Percentiles rank a stretch among this genome's conserved stretches.
phyloP scores from a whole-genome alignment of 371 early-diverging fungal species.

The Rhizopus delemar region DNA sequence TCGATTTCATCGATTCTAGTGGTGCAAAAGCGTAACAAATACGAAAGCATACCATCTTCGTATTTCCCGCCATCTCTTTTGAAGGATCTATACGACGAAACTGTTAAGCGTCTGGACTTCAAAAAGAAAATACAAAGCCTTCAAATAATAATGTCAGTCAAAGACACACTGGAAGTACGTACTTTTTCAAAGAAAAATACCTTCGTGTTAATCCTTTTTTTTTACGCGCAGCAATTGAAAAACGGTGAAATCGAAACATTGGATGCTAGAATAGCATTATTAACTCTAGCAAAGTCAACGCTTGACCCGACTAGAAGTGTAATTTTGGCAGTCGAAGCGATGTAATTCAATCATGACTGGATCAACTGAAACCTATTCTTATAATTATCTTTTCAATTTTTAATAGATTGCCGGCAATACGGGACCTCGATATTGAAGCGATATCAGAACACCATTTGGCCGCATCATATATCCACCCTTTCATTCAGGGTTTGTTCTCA shows the following conservation, averaged over 20 bases:
- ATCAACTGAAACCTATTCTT: constrained; percentile 9
- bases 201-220: constrained; percentile 10
- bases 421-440: constrained; percentile 9
- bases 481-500: constrained; percentile 1
- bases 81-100: constrained; percentile 3
- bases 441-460: constrained; percentile 4
- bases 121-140: constrained; percentile 1
- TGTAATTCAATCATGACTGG: constrained; percentile 7
- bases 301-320: constrained; percentile 8
- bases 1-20: constrained; percentile 9
- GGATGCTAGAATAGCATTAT: constrained; percentile 6
- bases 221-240: constrained; percentile 5
- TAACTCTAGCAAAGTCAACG: constrained; percentile 7
- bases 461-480: constrained; percentile 9
- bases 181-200: constrained; percentile 6
- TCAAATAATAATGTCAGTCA: constrained; percentile 3
- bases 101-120: neutral
- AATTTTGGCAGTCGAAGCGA: constrained; percentile 9
- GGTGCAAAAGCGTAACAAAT: constrained; percentile 3
- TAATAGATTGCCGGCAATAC: constrained; percentile 11
- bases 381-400: constrained; percentile 3
- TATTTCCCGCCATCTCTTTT: constrained; percentile 8
- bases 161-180: constrained; percentile 9
- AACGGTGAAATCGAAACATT: constrained; percentile 5
- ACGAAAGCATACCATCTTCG: constrained; percentile 8